phyloP scores from a whole-genome alignment of 148 eudicot species.

The Diospyros kaki region DNA sequence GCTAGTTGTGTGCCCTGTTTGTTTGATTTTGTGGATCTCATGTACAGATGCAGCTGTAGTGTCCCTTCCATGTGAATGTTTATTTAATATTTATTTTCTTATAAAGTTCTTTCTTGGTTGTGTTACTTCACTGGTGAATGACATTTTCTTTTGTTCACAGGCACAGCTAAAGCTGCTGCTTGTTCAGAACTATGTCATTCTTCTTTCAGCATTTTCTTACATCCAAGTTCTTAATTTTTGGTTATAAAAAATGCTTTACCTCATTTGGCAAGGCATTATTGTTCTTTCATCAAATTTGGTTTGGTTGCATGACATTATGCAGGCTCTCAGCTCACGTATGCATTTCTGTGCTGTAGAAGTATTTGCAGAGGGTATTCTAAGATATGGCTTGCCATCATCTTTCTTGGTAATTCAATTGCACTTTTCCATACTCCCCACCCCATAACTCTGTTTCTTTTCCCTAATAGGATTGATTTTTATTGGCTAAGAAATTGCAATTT shows the following conservation, averaged over 20 bases:
- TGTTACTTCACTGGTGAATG: too few relatives aligned
- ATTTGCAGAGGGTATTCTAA: slow-evolving; percentile 81
- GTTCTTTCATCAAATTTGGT: not conserved
- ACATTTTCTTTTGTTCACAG: too few relatives aligned
- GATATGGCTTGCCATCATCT: slow-evolving; percentile 94
- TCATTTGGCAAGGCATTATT: too few relatives aligned
- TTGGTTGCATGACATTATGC: slow-evolving; percentile 16
- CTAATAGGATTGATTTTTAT: slow-evolving; percentile 1
- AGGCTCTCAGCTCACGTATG: slow-evolving; percentile 86
- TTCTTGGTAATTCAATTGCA: slow-evolving; percentile 55
- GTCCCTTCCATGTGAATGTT: not conserved
- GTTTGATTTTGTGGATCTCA: not conserved
- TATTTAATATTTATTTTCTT: not conserved
- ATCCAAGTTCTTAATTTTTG: too few relatives aligned
- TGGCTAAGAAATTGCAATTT: not conserved
- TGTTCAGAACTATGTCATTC: too few relatives aligned
- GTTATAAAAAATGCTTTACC: too few relatives aligned
- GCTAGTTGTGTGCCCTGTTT: not conserved
- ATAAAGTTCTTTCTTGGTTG: not conserved
- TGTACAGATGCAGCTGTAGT: slow-evolving; percentile 16
- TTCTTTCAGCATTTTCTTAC: too few relatives aligned
- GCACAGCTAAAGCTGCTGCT: too few relatives aligned
- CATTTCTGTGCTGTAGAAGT: slow-evolving; percentile 88
- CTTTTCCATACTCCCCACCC: not conserved
- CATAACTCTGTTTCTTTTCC: slow-evolving; percentile 11